Evolutionary conservation across 768 basidiomycete genomes (phyloP), one percentile per base, ranked within the genome.

Genomic region (Pleurotus sapidus): DNA sequence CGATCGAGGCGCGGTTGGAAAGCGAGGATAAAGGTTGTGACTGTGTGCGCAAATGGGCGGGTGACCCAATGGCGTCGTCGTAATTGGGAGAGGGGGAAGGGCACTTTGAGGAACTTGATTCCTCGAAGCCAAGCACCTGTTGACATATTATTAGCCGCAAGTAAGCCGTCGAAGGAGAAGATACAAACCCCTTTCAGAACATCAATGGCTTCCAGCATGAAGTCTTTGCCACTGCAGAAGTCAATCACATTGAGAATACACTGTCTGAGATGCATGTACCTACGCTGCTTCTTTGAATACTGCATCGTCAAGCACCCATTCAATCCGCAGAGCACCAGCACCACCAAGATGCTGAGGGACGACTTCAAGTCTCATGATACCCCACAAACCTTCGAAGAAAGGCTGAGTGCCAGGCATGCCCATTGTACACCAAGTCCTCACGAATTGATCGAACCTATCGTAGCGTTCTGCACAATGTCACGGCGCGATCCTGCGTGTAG

Each of bases 241-340:
- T 65, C 38, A 54, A 59, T 59, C 67, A 38, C 61, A 63, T 50
- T 60, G 61, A 47, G 49, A 12, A 61, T 57, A 59, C 20, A 65
- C 24, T 60, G 60, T 60, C 24, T 60, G 57, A 55, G 38, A 60
- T 46, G 34, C 25, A 18, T 30, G 55, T 46, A 83, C 93, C 78
- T 78, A 93, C 93, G 91, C 93, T 61, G 93, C 84, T 73, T 96
- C 94, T 67, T 93, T 89, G 74, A 95, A 93, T 14, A 95, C 91
- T 17, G 93, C 93, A 75, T 96, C 94, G 70, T 96, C 94, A 18
- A 95, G 76, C 75, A 94, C 91, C 94, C 94, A 96, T 64, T 89
- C 82, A 55, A 95, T 85, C 63, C 82, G 77, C 64, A 76, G 77
- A 30, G 71, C 69, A 46, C 92, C 94, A 34, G 90, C 89, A 55